Conservation (phyloP, 306 rosid species). For the Medicago ruthenica region DNA sequence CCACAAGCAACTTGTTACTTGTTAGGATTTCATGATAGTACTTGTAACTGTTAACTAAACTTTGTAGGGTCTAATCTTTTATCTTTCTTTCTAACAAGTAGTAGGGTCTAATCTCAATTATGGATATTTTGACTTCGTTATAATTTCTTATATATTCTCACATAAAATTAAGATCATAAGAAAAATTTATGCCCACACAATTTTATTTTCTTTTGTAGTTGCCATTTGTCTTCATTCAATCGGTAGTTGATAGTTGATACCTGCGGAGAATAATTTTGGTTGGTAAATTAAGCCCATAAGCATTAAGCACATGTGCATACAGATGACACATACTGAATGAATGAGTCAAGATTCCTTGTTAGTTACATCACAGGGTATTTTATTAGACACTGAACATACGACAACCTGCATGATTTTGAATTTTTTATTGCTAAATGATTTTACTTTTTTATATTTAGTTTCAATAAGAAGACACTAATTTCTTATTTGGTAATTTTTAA, state of each 20-base stretch:
- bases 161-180: background rate
- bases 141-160: background rate
- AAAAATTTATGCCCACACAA: background rate
- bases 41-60: background rate
- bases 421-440: background rate
- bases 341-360: background rate
- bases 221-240: background rate
- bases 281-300: background rate
- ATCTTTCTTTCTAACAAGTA: too few relatives aligned
- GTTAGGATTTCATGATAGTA: background rate
- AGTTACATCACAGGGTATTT: background rate
- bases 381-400: background rate
- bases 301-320: background rate
- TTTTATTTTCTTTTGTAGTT: background rate
- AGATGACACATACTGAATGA: background rate
- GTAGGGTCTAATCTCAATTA: constrained; percentile 2
- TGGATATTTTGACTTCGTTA: background rate
- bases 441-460: background rate
- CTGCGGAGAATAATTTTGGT: background rate
- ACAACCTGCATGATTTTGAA: background rate
- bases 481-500: background rate
- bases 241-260: background rate
- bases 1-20: constrained; percentile 1
- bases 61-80: background rate
- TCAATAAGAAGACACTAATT: background rate